A percentile compares a stretch with the other conserved stretches of the same genome.
Conservation (phyloP, 2,329 filamentous ascomycete species). For the Hypoxylon sp. region DNA sequence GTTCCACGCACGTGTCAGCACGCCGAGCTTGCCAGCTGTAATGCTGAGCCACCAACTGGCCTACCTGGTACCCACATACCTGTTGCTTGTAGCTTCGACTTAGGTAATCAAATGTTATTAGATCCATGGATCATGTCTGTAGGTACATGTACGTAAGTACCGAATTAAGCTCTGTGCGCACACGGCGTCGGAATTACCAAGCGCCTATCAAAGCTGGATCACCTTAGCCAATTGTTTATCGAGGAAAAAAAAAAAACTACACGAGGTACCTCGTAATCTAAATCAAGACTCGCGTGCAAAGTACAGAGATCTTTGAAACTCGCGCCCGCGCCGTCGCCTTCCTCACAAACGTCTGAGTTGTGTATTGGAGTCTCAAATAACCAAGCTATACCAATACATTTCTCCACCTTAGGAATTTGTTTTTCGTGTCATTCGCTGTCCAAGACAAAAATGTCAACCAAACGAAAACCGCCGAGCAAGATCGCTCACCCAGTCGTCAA, state of each 20-base stretch:
- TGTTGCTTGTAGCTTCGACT: too few relatives aligned
- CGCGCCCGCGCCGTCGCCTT: slow-evolving; percentile 11
- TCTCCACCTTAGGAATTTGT: neutral
- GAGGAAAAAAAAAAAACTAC: slow-evolving; percentile 36
- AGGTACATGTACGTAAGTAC: too few relatives aligned
- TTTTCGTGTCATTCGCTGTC: neutral
- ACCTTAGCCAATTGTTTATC: slow-evolving; percentile 25
- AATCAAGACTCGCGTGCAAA: slow-evolving; percentile 26
- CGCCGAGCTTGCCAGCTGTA: neutral
- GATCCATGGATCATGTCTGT: neutral
- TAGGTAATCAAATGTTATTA: too few relatives aligned
- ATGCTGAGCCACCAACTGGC: neutral
- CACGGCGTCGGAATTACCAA: slow-evolving; percentile 37
- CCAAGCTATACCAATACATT: neutral
- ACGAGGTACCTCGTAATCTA: slow-evolving; percentile 18
- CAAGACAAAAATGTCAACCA: slow-evolving; percentile 66
- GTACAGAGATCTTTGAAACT: slow-evolving; percentile 11
- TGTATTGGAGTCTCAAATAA: neutral
- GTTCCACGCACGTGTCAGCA: neutral
- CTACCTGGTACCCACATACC: too few relatives aligned
- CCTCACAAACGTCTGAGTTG: slow-evolving; percentile 2
- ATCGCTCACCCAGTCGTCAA: slow-evolving; percentile 69
- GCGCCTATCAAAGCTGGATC: slow-evolving; percentile 30
- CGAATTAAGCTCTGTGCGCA: neutral
- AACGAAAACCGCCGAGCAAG: slow-evolving; percentile 70